phyloP scores from a whole-genome alignment of 352 stramenopile genomes.

The Aphanomyces stellatus region DNA sequence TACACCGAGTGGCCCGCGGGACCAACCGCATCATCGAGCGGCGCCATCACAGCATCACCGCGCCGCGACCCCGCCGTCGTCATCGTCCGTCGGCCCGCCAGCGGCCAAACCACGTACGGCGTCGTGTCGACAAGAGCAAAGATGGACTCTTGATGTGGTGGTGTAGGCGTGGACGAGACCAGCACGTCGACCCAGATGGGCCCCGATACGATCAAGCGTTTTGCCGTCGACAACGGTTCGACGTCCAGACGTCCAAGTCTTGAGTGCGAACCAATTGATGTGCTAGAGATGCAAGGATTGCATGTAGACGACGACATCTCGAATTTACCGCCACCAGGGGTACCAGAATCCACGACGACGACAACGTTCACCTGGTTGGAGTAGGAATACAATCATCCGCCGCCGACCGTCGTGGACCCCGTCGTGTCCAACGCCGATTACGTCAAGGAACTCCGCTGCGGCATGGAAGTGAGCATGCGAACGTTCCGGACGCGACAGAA shows the following conservation, averaged over 20 bases:
- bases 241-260: too few species aligned
- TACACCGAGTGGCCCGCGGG: neutral
- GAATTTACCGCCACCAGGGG: too few species aligned
- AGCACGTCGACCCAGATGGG: conserved; percentile 4
- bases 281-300: too few species aligned
- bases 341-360: neutral
- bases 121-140: too few species aligned
- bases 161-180: too few species aligned
- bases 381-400: too few species aligned
- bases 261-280: too few species aligned
- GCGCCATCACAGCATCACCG: too few species aligned
- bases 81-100: neutral
- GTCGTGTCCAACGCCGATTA: conserved; percentile 48
- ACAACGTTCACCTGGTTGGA: neutral
- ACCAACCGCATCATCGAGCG: too few species aligned
- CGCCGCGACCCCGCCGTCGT: neutral
- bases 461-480: conserved; percentile 78
- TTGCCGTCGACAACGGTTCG: conserved; percentile 6
- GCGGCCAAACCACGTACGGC: neutral
- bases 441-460: conserved; percentile 73
- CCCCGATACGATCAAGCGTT: conserved; percentile 10
- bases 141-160: too few species aligned
- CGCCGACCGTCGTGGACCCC: too few species aligned
- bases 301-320: too few species aligned
- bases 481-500: conserved; percentile 61